phyloP scores from a whole-genome alignment of 495 filamentous ascomycete species.

The Tetracladium setigerum region DNA sequence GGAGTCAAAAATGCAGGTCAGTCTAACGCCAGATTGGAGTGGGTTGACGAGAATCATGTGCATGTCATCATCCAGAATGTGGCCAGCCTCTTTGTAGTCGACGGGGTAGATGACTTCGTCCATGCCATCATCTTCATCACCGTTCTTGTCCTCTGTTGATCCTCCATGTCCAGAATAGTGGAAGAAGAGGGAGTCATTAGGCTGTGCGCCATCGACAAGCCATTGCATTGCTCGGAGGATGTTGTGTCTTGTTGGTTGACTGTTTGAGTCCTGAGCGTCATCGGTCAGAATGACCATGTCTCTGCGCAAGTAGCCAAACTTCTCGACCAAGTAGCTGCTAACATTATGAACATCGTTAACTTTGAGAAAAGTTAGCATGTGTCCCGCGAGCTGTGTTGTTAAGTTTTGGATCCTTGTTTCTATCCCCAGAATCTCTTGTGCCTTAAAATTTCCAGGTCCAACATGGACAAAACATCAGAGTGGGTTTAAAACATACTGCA shows the following conservation, averaged over 20 bases:
- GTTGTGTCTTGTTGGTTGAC: slow-evolving; percentile 89
- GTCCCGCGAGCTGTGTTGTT: too few relatives aligned
- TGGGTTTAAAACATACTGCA: slow-evolving; percentile 40
- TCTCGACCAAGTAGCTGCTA: slow-evolving; percentile 79
- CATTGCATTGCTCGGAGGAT: slow-evolving; percentile 95
- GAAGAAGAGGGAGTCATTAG: slow-evolving; percentile 95
- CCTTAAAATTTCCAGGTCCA: too few relatives aligned
- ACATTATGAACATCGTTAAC: slow-evolving; percentile 95
- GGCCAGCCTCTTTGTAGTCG: slow-evolving; percentile 78
- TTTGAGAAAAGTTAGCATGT: too few relatives aligned
- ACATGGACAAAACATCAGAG: too few relatives aligned
- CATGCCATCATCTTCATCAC: slow-evolving; percentile 90
- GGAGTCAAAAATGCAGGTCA: slow-evolving; percentile 98
- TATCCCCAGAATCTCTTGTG: too few relatives aligned
- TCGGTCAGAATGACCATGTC: slow-evolving; percentile 98
- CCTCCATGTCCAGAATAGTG: slow-evolving; percentile 90
- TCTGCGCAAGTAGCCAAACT: slow-evolving; percentile 85
- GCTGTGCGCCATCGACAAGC: slow-evolving; percentile 86
- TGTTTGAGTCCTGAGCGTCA: slow-evolving; percentile 94
- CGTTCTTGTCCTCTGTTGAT: slow-evolving; percentile 84
- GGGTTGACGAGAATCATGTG: slow-evolving; percentile 88
- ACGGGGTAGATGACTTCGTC: slow-evolving; percentile 97
- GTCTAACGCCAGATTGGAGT: slow-evolving; percentile 72
- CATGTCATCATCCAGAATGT: slow-evolving; percentile 97
- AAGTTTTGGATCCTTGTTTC: too few relatives aligned